Evolutionary conservation across 208 protist species (phyloP).

Genomic region (Leishmania braziliensis): DNA sequence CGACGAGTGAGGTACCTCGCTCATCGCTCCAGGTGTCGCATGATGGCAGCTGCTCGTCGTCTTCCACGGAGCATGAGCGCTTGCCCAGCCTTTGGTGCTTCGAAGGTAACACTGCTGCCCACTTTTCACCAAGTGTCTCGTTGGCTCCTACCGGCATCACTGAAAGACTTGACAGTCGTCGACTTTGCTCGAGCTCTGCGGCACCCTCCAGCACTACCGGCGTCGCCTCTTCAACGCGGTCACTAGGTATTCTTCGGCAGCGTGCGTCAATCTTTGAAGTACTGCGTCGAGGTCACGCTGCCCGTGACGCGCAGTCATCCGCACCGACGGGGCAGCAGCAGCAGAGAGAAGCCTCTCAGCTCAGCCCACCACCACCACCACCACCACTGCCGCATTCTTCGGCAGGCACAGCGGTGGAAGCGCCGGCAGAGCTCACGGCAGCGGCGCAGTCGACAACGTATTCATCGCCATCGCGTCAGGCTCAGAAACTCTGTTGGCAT

Average conservation of each 20-base stretch:
- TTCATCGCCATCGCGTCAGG: background rate
- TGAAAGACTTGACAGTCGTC: background rate
- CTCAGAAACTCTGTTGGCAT: background rate
- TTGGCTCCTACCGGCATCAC: background rate
- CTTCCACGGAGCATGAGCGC: background rate
- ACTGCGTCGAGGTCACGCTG: slow-evolving; percentile 7
- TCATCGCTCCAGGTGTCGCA: background rate
- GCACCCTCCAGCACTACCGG: background rate
- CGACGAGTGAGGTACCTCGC: background rate
- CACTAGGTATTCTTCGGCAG: slow-evolving; percentile 12
- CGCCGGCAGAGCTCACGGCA: background rate
- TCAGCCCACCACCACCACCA: slow-evolving; percentile 11
- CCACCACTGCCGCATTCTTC: slow-evolving; percentile 1
- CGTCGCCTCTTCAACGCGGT: background rate
- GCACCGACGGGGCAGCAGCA: background rate
- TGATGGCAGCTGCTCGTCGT: background rate
- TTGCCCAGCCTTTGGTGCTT: slow-evolving; percentile 12
- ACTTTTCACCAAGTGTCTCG: background rate
- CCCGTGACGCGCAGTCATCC: background rate
- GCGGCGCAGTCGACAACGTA: background rate
- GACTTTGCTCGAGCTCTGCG: background rate
- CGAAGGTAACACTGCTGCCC: slow-evolving; percentile 7
- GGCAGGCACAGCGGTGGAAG: background rate
- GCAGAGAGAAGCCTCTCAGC: background rate
- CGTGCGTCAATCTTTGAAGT: slow-evolving; percentile 31